phyloP scores from a whole-genome alignment of 148 eudicot species.

The Beta vulgaris region DNA sequence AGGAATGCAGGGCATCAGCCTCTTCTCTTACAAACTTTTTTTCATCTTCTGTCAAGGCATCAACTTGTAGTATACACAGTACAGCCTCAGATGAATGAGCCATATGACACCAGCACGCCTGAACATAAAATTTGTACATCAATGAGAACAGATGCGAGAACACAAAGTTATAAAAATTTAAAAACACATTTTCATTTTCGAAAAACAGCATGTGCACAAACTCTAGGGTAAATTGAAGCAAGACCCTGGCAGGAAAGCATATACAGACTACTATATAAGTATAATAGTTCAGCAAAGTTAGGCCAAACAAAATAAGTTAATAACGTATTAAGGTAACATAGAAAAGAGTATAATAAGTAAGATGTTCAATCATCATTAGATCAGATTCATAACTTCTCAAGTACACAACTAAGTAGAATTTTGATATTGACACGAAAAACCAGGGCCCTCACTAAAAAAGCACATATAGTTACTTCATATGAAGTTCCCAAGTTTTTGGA shows the following conservation, averaged over 20 bases:
- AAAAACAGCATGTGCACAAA: not conserved
- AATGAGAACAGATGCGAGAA: too few species aligned
- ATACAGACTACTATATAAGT: not conserved
- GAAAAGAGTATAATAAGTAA: too few species aligned
- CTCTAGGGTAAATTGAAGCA: not conserved
- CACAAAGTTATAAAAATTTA: not conserved
- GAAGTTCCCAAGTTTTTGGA: not conserved
- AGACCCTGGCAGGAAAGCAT: constrained; percentile 1
- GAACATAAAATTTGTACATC: too few species aligned
- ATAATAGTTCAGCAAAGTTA: too few species aligned
- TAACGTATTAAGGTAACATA: not conserved
- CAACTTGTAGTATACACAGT: too few species aligned
- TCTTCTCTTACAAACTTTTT: too few species aligned
- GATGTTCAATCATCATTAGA: not conserved
- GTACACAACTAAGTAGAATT: not conserved
- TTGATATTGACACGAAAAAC: not conserved
- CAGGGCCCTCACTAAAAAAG: not conserved
- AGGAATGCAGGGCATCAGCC: too few species aligned
- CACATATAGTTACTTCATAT: not conserved
- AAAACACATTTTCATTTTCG: not conserved
- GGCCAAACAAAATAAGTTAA: not conserved
- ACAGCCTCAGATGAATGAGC: too few species aligned
- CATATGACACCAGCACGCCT: too few species aligned
- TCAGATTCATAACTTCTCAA: not conserved
- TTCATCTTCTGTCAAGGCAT: too few species aligned